Evolutionary conservation across 2,329 filamentous ascomycete genomes (phyloP), one percentile per base, ranked within the genome.

Genomic region (Botryosphaeria dothidea): DNA sequence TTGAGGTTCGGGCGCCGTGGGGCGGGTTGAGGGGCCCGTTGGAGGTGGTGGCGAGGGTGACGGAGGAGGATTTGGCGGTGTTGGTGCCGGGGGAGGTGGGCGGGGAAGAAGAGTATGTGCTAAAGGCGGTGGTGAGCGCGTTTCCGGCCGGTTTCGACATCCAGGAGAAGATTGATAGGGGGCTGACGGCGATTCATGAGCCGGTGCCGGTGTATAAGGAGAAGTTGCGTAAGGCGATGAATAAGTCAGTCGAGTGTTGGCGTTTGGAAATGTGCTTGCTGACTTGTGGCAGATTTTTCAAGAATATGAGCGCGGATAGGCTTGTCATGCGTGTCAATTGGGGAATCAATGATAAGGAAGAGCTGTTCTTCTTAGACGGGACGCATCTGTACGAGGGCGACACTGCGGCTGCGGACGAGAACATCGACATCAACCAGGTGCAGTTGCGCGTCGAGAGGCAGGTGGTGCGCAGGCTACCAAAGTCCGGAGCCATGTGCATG

Each of bases 61-160:
- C 34, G 29, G 62, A 65, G 27, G 62, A 65, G 29, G 52, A 65
- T 43, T 9, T 65, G 17, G 51, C 45, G 15, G 23, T 65, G 15
- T 41, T 65, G 62, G 19, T 63, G 36, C 34, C 34, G 36, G 43
- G 43, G 13, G 7, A 8, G 11, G 58, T 19, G 7, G 48, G 19
- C 2, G 46, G 9, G 25, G 23, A 15, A 17, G 36, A n/a, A 2
- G 62, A 64, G 31, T 64, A 64, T 17, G 62, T 64, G n/a, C 17
- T 64, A 19, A 64, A 49, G 43, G 62, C 62, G 29, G 52, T 29
- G n/a, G 52, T 64, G 8, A 45, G 49, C 49, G 62, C 51, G 6
- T 64, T 64, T 48, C 62, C 62, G 31, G 62, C 62, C 13, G 62
- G 62, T 3, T 64, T 64, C 8, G 43, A 64, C 17, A 58, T 64